A percentile compares a stretch with the other conserved stretches of the same genome.
Evolutionary conservation across 371 early-diverging fungal genomes (phyloP).

Genomic region (Actinomortierella wolfii): DNA sequence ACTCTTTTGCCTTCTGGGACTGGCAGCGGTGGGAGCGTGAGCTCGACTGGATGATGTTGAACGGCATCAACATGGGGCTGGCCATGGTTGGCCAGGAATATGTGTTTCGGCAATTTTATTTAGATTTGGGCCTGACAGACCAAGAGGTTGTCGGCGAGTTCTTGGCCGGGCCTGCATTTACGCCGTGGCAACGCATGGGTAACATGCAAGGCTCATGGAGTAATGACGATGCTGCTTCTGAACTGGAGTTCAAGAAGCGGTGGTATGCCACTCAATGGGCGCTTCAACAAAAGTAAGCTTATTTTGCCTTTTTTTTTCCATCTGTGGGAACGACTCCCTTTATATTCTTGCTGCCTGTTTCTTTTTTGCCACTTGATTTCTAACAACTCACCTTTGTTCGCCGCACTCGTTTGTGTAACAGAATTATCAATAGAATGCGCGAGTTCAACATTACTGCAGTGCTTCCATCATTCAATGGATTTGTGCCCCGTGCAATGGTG

Average conservation of each 20-base stretch:
- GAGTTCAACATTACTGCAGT: conserved; percentile 37
- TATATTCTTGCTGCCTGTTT: neutral
- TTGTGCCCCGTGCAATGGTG: conserved; percentile 20
- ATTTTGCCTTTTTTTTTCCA: neutral
- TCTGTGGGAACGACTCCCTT: no score
- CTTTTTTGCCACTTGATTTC: no score
- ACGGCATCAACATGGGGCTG: conserved; percentile 43
- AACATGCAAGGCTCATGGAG: conserved; percentile 39
- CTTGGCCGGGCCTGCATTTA: conserved; percentile 29
- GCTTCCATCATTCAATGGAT: conserved; percentile 40
- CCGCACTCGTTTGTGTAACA: neutral
- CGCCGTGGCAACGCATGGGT: conserved; percentile 46
- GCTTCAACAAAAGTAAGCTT: conserved; percentile 27
- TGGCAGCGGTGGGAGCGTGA: conserved; percentile 47
- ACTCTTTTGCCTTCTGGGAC: conserved; percentile 47
- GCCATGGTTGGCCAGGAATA: conserved; percentile 42
- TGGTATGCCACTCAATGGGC: conserved; percentile 45
- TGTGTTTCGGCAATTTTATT: conserved; percentile 35
- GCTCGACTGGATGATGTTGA: conserved; percentile 45
- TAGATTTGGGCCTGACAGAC: conserved; percentile 22
- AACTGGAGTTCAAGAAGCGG: conserved; percentile 18
- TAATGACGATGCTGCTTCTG: conserved; percentile 7
- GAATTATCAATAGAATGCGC: conserved; percentile 36
- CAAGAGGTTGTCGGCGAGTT: conserved; percentile 20
- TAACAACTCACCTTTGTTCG: no score